These are phyloP conservation scores for Adansonia rubrostipa DNA, from an alignment of 441 rosid genomes.

Conservation along the genomic window DNA sequence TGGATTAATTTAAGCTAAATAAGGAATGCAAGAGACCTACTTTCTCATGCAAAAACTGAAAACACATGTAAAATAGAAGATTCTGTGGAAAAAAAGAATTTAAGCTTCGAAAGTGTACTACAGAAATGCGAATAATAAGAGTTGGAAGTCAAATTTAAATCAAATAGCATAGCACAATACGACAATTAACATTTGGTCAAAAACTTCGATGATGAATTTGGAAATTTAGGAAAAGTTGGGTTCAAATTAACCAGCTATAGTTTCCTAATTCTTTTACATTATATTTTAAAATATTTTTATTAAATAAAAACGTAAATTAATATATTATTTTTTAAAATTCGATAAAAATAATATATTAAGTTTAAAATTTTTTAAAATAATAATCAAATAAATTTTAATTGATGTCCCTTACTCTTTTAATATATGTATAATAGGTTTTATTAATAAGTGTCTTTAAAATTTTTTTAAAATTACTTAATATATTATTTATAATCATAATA, in stretches of 20 bases:
- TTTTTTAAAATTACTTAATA: no score
- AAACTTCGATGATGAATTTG: conserved; percentile 1
- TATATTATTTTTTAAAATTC: no score
- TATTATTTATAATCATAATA: no score
- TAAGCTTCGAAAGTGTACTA: neutral
- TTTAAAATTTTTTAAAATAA: no score
- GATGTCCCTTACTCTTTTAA: no score
- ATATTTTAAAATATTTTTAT: neutral
- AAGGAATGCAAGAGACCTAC: neutral
- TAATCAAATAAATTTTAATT: no score
- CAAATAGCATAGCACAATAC: neutral
- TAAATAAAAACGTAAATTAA: no score
- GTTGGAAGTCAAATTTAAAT: neutral
- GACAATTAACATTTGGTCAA: neutral
- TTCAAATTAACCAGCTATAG: neutral
- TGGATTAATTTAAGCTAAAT: neutral
- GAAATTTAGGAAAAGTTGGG: conserved; percentile 11
- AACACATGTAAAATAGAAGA: neutral
- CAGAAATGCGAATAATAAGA: neutral
- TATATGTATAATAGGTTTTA: no score
- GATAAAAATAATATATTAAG: no score
- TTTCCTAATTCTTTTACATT: neutral
- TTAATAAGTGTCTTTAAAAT: no score
- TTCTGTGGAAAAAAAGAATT: conserved; percentile 9
- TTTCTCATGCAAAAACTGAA: neutral